These are phyloP conservation scores for Ceriops decandra DNA, from an alignment of 345 rosid genomes.

Conservation along the genomic window DNA sequence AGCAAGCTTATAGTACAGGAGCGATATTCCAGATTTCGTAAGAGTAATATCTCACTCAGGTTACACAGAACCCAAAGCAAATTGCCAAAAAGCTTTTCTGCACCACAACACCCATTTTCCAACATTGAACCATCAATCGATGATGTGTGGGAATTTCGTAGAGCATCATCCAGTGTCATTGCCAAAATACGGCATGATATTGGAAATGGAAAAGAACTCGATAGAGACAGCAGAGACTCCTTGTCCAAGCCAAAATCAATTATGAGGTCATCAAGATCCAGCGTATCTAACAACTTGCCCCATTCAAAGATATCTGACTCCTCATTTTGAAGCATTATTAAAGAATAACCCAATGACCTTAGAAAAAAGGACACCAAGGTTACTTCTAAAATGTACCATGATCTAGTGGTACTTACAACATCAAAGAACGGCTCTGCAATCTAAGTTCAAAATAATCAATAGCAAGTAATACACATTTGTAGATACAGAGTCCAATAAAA, in stretches of 20 bases:
- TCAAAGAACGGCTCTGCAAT: conserved; percentile 56
- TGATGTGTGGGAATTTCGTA: conserved; percentile 34
- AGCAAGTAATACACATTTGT: conserved; percentile 13
- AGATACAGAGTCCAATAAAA: conserved; percentile 3
- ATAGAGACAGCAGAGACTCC: conserved; percentile 26
- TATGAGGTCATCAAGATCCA: conserved; percentile 18
- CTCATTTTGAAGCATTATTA: conserved; percentile 44
- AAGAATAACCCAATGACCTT: conserved; percentile 51
- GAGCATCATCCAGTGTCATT: conserved; percentile 51
- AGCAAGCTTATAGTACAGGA: conserved; percentile 70
- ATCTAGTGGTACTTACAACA: conserved; percentile 49
- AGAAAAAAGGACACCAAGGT: conserved; percentile 71
- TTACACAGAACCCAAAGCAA: conserved; percentile 72
- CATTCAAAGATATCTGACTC: conserved; percentile 43
- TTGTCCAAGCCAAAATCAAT: conserved; percentile 26
- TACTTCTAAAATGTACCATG: conserved; percentile 57
- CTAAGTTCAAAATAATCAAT: conserved; percentile 38
- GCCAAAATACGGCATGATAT: conserved; percentile 62
- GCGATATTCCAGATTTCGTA: conserved; percentile 63
- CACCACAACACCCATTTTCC: conserved; percentile 30
- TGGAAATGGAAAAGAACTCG: conserved; percentile 49
- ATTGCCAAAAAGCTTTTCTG: conserved; percentile 39
- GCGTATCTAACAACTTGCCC: conserved; percentile 28
- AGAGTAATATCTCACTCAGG: conserved; percentile 56
- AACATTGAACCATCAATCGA: conserved; percentile 21